Evolutionary conservation across 225 moss, liverwort and hornwort genomes (phyloP).

Genomic region (Pseudoscleropodium purum): DNA sequence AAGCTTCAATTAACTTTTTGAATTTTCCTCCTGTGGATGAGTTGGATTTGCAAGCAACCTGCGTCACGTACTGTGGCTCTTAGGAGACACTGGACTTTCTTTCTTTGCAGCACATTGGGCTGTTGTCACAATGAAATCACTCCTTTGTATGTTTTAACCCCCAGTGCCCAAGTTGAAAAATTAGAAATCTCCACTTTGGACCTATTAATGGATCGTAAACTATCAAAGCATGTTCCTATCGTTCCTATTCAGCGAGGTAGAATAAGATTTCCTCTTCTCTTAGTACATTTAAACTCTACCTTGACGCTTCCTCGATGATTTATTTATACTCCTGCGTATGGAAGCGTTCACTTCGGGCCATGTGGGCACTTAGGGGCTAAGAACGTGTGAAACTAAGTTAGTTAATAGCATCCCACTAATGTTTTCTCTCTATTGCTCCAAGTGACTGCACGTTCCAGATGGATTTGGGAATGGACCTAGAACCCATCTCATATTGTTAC

Average conservation of each 20-base stretch:
- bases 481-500: background rate
- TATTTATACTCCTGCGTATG: background rate
- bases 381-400: background rate
- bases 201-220: background rate
- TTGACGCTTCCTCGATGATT: background rate
- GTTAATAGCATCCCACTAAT: background rate
- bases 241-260: background rate
- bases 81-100: background rate
- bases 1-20: background rate
- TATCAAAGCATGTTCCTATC: background rate
- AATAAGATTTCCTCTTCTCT: background rate
- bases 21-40: background rate
- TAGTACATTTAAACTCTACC: background rate
- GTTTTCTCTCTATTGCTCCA: background rate
- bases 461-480: background rate
- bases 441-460: background rate
- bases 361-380: background rate
- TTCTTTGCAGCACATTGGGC: background rate
- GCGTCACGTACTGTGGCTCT: background rate
- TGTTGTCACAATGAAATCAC: background rate
- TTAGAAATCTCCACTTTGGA: background rate
- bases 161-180: background rate
- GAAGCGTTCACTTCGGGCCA: background rate
- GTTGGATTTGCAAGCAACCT: background rate
- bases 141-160: background rate